Conservation (phyloP, 2,329 filamentous ascomycete genomes). For the Aspergillus tubingensis region DNA sequence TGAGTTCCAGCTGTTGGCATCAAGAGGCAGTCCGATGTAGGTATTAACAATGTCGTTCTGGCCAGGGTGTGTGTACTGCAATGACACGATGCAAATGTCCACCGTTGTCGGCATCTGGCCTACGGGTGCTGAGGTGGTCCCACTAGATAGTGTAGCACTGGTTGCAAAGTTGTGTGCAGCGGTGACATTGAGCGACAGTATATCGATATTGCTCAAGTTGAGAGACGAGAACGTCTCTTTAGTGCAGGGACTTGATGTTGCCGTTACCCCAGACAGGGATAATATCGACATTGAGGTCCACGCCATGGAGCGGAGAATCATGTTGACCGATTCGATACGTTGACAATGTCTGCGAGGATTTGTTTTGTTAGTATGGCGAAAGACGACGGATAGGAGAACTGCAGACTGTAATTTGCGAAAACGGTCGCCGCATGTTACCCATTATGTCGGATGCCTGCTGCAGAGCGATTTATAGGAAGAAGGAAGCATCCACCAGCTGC, state of each 20-base stretch:
- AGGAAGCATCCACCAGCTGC: not conserved
- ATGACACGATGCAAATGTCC: not conserved
- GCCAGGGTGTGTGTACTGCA: slow-evolving; percentile 8
- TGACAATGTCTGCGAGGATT: not conserved
- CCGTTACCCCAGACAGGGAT: not conserved
- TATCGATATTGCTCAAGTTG: not conserved
- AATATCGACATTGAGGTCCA: not conserved
- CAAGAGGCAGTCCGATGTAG: slow-evolving; percentile 3
- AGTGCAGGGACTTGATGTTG: not conserved
- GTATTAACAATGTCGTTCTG: slow-evolving; percentile 7
- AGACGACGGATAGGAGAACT: not conserved
- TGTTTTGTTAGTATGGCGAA: not conserved
- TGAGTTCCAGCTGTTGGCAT: slow-evolving; percentile 4
- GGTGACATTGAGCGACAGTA: not conserved
- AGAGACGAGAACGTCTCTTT: not conserved
- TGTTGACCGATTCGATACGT: not conserved
- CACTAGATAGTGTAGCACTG: not conserved
- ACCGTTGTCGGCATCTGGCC: not conserved
- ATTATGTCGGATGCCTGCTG: not conserved
- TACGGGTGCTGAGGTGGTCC: not conserved
- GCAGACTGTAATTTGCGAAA: not conserved
- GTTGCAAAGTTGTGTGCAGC: not conserved
- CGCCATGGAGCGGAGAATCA: not conserved
- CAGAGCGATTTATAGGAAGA: not conserved
- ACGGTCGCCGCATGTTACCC: not conserved